Evolutionary conservation across 805 yeast species (phyloP).

Genomic region (Myxozyma vanderwaltii): DNA sequence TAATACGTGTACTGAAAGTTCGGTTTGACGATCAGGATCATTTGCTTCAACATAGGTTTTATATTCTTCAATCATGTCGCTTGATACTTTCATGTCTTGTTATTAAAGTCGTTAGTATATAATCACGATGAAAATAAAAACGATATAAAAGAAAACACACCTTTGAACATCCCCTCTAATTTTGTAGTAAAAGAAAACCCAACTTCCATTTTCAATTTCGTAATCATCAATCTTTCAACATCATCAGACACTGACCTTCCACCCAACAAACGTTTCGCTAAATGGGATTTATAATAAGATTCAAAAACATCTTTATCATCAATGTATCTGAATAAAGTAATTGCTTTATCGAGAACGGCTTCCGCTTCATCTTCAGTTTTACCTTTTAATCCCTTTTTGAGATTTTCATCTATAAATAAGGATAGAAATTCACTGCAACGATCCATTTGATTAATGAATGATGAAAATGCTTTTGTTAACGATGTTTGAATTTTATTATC

Average conservation of each 20-base stretch:
- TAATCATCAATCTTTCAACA: conserved; percentile 67
- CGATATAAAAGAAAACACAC: neutral
- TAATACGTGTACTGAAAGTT: conserved; percentile 55
- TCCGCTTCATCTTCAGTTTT: conserved; percentile 52
- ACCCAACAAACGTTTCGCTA: conserved; percentile 75
- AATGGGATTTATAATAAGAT: conserved; percentile 76
- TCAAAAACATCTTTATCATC: conserved; percentile 86
- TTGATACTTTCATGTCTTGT: conserved; percentile 64
- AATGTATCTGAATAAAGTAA: conserved; percentile 65
- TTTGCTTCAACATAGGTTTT: conserved; percentile 24
- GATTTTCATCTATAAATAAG: conserved; percentile 58
- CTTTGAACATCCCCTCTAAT: conserved; percentile 79
- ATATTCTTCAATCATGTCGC: conserved; percentile 46
- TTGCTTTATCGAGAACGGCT: conserved; percentile 56
- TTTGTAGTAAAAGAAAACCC: conserved; percentile 79
- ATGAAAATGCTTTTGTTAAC: conserved; percentile 62
- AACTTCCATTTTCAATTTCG: conserved; percentile 69
- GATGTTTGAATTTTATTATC: conserved; percentile 56
- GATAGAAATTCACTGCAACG: conserved; percentile 53
- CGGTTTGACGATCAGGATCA: conserved; percentile 40
- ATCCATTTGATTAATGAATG: conserved; percentile 43
- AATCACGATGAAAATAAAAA: too few relatives aligned
- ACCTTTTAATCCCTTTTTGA: conserved; percentile 54
- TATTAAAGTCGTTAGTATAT: too few relatives aligned
- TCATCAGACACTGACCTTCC: conserved; percentile 53